Percentiles rank a stretch among this genome's conserved stretches.
Evolutionary conservation across 1,284 basidiomycete genomes (phyloP).

Genomic region (Sporisorium iseilematis-ciliati): DNA sequence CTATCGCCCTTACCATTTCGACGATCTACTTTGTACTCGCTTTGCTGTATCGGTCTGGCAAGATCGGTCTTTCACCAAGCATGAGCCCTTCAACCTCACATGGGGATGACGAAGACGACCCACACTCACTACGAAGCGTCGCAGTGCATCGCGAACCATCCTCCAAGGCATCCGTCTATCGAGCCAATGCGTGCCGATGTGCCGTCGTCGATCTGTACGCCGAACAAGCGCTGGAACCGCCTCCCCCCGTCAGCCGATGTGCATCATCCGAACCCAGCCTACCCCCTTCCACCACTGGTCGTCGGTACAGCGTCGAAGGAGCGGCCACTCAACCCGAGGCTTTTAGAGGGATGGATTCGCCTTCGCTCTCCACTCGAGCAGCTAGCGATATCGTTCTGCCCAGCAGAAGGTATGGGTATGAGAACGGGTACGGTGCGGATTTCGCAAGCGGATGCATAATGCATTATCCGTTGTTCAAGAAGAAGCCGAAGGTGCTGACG

Average conservation of each 20-base stretch:
- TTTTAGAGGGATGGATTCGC: slow-evolving; percentile 3
- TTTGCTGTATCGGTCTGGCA: slow-evolving; percentile 13
- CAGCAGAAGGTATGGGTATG: slow-evolving; percentile 12
- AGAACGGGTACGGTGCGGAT: slow-evolving; percentile 12
- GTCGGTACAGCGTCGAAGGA: background rate
- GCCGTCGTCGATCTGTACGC: slow-evolving; percentile 11
- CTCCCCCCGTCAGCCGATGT: background rate
- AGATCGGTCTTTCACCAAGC: slow-evolving; percentile 1
- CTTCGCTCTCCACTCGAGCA: background rate
- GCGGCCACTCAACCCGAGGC: slow-evolving; percentile 1
- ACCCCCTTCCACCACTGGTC: background rate
- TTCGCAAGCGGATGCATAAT: slow-evolving; percentile 29
- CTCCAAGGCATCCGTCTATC: background rate
- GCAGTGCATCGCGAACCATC: background rate
- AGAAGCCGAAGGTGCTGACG: background rate
- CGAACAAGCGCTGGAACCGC: background rate
- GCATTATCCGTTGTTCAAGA: slow-evolving; percentile 35
- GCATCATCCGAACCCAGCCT: background rate
- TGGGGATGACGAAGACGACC: background rate
- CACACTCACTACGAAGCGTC: background rate
- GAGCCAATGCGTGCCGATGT: slow-evolving; percentile 1
- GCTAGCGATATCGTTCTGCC: slow-evolving; percentile 10
- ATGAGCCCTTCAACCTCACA: background rate
- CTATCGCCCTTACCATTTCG: background rate
- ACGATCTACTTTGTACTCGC: slow-evolving; percentile 13